A percentile compares a stretch with the other conserved stretches of the same genome.
phyloP scores from a whole-genome alignment of 352 stramenopile genomes.

The Phytophthora kernoviae region DNA sequence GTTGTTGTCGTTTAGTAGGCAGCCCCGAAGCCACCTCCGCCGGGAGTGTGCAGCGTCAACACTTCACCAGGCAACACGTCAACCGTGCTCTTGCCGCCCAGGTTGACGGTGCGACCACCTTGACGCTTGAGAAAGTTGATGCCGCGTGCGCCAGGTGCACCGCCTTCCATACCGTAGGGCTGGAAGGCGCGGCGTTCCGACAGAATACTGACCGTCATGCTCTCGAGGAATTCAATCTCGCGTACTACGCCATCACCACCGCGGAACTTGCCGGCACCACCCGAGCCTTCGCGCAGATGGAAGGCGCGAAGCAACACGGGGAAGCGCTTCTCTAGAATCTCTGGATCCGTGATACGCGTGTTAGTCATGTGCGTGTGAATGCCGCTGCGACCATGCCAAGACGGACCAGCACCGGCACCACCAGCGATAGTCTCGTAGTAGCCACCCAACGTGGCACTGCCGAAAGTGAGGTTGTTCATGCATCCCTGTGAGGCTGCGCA shows the following conservation, averaged over 20 bases:
- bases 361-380: conserved; percentile 99
- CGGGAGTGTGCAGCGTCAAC: conserved; percentile 96
- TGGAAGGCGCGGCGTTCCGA: conserved; percentile 95
- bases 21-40: conserved; percentile 94
- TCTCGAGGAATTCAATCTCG: conserved; percentile 94
- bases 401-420: conserved; percentile 95
- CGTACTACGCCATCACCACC: conserved; percentile 97
- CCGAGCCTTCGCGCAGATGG: conserved; percentile 86
- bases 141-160: conserved; percentile 88
- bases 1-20: conserved; percentile 24
- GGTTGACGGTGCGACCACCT: conserved; percentile 72
- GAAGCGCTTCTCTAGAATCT: conserved; percentile 98
- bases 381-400: conserved; percentile 95
- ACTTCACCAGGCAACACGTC: conserved; percentile 91
- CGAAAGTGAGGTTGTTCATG: conserved; percentile 99
- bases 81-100: conserved; percentile 95
- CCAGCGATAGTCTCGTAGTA: conserved; percentile 99
- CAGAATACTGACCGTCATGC: conserved; percentile 97
- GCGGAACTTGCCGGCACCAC: conserved; percentile 88
- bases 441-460: conserved; percentile 91
- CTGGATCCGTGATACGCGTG: conserved; percentile 99
- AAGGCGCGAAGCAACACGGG: conserved; percentile 90
- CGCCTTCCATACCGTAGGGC: conserved; percentile 95
- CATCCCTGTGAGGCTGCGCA: conserved; percentile 98
- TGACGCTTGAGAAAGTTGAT: conserved; percentile 91